Base-by-base conservation (phyloP, 345 rosid species). In the Pistacia vera region DNA sequence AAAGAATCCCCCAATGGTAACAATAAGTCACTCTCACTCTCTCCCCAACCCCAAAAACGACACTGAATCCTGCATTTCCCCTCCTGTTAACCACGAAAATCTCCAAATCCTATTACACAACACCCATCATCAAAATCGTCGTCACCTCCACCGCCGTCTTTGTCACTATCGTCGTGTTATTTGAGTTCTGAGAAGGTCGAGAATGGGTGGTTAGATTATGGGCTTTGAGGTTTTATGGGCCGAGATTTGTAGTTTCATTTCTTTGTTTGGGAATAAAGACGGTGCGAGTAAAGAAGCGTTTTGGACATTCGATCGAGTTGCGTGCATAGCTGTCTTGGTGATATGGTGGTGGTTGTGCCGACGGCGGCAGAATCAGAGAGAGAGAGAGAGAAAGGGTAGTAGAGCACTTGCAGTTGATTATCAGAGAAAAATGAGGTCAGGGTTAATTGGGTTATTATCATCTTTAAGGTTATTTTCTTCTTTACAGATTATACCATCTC, bases 371-470 rank as follows among this genome's bases (percentile, higher is more conserved):
- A n/a, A 51, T 36, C 10, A 59, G 28, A 76, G 80, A 63, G 81
- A 77, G 80, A 63, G 81, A 77, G 33, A 2, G 33, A 25, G 25
- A 25, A 75, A 75, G 69, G 8, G 60, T 55, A 35, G 63, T 30
- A 30, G 3, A 25, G 51, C 79, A n/a, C 20, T 74, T 86, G 76
- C 75, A 66, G 79, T 55, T 48, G 63, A 68, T 54, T 3, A 78
- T 89, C 83, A 84, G 83, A 83, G 75, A 86, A 78, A 78, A 88
- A 89, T 41, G 81, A 89, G 87, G 92, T 86, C 44, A 4, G 76
- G 5, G 71, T 25, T 41, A 2, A 1, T 51, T 60, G 3, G 1
- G 3, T n/a, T 20, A 25, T 14, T 5, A 36, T 36, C 0, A 4
- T 0, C 0, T 18, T 74, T 1, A 58, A 11, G 17, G 64, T 81